These are phyloP conservation scores for Gastrolobium villosum DNA, from an alignment of 306 rosid genomes.

Conservation along the genomic window DNA sequence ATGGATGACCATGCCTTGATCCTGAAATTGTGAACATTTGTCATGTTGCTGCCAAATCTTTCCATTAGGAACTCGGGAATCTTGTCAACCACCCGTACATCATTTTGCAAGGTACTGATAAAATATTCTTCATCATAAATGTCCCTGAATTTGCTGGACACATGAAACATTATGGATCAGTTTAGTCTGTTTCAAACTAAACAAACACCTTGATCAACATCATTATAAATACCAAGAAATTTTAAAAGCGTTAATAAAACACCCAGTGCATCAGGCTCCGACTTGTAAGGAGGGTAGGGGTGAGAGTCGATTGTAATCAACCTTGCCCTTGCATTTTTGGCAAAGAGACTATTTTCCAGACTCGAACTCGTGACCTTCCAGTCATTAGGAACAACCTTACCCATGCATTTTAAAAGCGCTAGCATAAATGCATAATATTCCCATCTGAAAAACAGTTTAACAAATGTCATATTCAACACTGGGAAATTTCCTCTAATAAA, in stretches of 20 bases:
- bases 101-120: slow-evolving; percentile 71
- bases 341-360: no score
- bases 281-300: no score
- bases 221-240: slow-evolving; percentile 10
- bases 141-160: slow-evolving; percentile 89
- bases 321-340: no score
- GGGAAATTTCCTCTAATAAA: slow-evolving; percentile 21
- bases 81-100: slow-evolving; percentile 83
- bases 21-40: slow-evolving; percentile 94
- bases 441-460: slow-evolving; percentile 33
- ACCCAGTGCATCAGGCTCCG: no score
- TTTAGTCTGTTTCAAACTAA: slow-evolving; percentile 41
- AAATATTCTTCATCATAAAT: slow-evolving; percentile 92
- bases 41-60: slow-evolving; percentile 92
- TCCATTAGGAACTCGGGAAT: slow-evolving; percentile 93
- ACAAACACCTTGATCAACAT: slow-evolving; percentile 26
- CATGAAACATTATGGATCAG: slow-evolving; percentile 49
- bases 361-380: no score
- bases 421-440: slow-evolving; percentile 35
- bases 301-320: no score
- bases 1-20: slow-evolving; percentile 95
- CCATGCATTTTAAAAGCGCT: not conserved
- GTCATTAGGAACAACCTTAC: no score
- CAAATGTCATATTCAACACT: not conserved
- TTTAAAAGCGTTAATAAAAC: not conserved